Percentiles rank a stretch among this genome's conserved stretches.
These are phyloP conservation scores for Rhododendron molle DNA, from an alignment of 148 eudicot genomes.

Conservation along the genomic window DNA sequence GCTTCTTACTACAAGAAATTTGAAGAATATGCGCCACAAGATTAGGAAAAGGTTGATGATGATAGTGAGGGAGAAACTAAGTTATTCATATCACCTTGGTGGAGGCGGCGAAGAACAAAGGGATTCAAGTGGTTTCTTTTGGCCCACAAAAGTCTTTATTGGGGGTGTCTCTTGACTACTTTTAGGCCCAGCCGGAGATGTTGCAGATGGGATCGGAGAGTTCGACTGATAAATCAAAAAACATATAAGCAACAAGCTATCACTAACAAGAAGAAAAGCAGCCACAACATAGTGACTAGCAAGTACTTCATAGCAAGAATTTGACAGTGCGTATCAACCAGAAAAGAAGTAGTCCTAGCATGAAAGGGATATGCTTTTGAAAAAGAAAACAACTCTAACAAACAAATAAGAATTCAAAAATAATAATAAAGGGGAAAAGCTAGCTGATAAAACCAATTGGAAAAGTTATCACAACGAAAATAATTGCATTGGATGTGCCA, in stretches of 20 bases:
- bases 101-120: constrained; percentile 66
- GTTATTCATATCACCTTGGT: constrained; percentile 44
- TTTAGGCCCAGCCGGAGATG: constrained; percentile 30
- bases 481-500: neutral
- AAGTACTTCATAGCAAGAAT: neutral
- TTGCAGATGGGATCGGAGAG: constrained; percentile 40
- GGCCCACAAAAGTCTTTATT: constrained; percentile 56
- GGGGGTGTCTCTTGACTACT: constrained; percentile 46
- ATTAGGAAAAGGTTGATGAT: neutral
- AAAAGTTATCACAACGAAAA: neutral
- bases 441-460: neutral
- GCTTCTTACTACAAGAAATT: constrained; percentile 68
- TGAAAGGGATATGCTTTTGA: neutral
- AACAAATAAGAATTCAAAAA: neutral
- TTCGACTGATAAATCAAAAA: constrained; percentile 25
- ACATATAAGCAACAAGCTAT: constrained; percentile 10
- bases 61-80: neutral
- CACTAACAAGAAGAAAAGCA: constrained; percentile 1
- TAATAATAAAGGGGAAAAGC: neutral
- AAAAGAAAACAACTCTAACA: neutral
- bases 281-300: neutral
- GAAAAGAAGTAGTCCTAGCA: neutral
- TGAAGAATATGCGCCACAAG: neutral
- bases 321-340: neutral
- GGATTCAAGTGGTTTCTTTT: constrained; percentile 76